A percentile compares a stretch with the other conserved stretches of the same genome.
phyloP scores from a whole-genome alignment of 2,329 filamentous ascomycete species.

The Pyrenophora graminea region DNA sequence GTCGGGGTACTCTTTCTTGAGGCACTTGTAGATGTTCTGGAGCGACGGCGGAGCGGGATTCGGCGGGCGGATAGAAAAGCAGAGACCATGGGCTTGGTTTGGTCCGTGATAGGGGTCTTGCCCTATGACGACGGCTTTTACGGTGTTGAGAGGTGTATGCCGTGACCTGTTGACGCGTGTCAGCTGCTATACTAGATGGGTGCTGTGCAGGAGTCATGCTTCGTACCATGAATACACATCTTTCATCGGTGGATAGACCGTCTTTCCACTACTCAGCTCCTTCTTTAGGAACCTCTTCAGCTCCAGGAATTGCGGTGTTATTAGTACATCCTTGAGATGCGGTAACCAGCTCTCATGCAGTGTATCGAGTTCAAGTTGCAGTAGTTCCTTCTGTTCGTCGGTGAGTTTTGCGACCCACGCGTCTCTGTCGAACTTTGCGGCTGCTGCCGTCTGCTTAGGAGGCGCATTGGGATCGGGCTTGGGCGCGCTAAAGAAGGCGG shows the following conservation, averaged over 20 bases:
- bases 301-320: conserved; percentile 77
- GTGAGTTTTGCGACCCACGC: conserved; percentile 84
- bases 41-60: conserved; percentile 87
- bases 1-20: conserved; percentile 84
- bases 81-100: conserved; percentile 94
- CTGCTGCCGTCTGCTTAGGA: conserved; percentile 21
- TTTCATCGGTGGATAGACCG: conserved; percentile 82
- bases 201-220: background rate
- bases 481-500: conserved; percentile 81
- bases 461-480: conserved; percentile 38
- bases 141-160: conserved; percentile 82
- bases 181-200: background rate
- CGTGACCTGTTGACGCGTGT: conserved; percentile 70
- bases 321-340: conserved; percentile 83
- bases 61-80: conserved; percentile 90
- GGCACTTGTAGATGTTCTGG: conserved; percentile 87
- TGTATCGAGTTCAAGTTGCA: conserved; percentile 89
- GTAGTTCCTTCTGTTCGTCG: conserved; percentile 77
- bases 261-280: conserved; percentile 74
- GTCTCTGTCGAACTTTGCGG: conserved; percentile 74
- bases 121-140: conserved; percentile 91
- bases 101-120: conserved; percentile 97
- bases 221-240: conserved; percentile 93
- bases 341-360: conserved; percentile 90
- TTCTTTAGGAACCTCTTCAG: conserved; percentile 84